phyloP scores from a whole-genome alignment of 441 rosid genomes.

The Flueggea neowawraea region DNA sequence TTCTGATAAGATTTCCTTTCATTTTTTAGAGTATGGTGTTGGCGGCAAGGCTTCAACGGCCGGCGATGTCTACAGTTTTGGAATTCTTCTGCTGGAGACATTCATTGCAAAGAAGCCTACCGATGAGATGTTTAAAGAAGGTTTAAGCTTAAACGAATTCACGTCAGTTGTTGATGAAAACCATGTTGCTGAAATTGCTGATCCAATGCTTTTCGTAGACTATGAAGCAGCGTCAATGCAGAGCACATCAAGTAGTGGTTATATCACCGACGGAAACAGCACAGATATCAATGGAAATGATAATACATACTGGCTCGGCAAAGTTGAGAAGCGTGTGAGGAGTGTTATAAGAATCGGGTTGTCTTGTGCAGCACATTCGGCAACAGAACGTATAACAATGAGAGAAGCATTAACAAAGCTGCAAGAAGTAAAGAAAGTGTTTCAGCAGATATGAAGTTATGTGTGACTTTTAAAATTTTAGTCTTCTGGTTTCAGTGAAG shows the following conservation, averaged over 20 bases:
- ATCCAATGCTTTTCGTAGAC: constrained; percentile 2
- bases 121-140: constrained; percentile 28
- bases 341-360: constrained; percentile 13
- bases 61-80: constrained; percentile 27
- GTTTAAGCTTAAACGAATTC: constrained; percentile 15
- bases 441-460: no score
- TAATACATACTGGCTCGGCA: not conserved
- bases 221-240: not conserved
- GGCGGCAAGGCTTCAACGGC: constrained; percentile 60
- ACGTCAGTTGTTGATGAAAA: not conserved
- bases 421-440: not conserved
- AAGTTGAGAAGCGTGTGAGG: constrained; percentile 5
- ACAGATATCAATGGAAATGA: not conserved
- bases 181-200: not conserved
- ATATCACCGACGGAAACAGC: not conserved
- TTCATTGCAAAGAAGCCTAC: constrained; percentile 24
- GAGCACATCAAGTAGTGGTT: not conserved
- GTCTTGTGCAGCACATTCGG: constrained; percentile 8
- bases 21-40: constrained; percentile 75
- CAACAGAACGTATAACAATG: constrained; percentile 19
- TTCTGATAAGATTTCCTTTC: no score
- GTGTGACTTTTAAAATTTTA: no score
- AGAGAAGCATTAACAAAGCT: constrained; percentile 13
- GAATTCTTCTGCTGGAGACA: constrained; percentile 56
- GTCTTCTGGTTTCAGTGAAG: no score